A percentile compares a stretch with the other conserved stretches of the same genome.
These are phyloP conservation scores for Globisporangium irregulare DNA, from an alignment of 352 stramenopile species.

Conservation along the genomic window DNA sequence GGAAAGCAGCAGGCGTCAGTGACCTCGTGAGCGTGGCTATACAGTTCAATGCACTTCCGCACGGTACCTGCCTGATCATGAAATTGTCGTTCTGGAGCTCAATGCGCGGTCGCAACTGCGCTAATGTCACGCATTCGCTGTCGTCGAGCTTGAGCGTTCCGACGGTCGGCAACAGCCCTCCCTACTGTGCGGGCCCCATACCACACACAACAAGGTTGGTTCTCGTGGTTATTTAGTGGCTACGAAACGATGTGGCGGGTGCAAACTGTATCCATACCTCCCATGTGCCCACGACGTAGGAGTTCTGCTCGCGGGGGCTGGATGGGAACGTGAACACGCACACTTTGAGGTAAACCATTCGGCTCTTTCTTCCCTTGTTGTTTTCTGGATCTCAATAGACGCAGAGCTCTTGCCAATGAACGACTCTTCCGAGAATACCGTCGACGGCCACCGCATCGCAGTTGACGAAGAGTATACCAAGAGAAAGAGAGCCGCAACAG, in stretches of 20 bases:
- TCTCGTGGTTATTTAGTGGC: neutral
- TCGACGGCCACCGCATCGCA: too few species aligned
- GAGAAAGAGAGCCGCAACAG: neutral
- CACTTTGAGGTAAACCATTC: slow-evolving; percentile 61
- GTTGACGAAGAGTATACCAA: neutral
- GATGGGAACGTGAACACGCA: slow-evolving; percentile 78
- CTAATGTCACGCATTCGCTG: slow-evolving; percentile 62
- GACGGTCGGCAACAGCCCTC: slow-evolving; percentile 43
- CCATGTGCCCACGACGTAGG: slow-evolving; percentile 68
- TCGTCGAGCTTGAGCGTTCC: slow-evolving; percentile 66
- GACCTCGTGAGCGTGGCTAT: neutral
- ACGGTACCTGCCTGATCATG: slow-evolving; percentile 40
- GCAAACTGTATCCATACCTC: slow-evolving; percentile 27
- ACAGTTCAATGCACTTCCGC: neutral
- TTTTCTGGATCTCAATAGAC: neutral
- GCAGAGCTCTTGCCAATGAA: neutral
- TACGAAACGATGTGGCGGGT: neutral
- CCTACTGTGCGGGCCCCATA: too few species aligned
- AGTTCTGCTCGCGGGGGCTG: slow-evolving; percentile 65
- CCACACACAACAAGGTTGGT: neutral
- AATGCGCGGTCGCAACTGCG: slow-evolving; percentile 57
- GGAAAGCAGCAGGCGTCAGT: neutral
- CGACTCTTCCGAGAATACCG: slow-evolving; percentile 12
- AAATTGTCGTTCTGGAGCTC: slow-evolving; percentile 63
- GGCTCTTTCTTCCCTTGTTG: neutral